Percentiles rank a stretch among this genome's conserved stretches.
Evolutionary conservation across 2,329 filamentous ascomycete species (phyloP).

Genomic region (Aspergillus thermomutatus): DNA sequence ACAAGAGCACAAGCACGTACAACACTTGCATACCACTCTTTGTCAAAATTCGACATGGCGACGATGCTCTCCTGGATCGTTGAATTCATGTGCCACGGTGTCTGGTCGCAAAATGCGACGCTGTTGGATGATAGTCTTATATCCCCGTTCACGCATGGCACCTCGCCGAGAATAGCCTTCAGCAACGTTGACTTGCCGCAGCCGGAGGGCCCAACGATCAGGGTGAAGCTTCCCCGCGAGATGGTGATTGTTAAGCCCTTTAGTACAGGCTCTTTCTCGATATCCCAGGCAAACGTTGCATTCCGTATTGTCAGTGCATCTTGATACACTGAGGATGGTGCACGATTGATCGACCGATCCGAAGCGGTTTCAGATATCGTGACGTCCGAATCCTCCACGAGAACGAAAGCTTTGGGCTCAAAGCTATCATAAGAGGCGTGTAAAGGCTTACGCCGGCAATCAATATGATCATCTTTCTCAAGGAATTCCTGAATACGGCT

Average conservation of each 20-base stretch:
- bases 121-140: slow-evolving; percentile 29
- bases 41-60: slow-evolving; percentile 35
- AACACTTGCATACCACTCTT: slow-evolving; percentile 37
- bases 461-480: slow-evolving; percentile 28
- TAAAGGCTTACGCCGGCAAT: slow-evolving; percentile 18
- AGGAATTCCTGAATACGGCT: slow-evolving; percentile 47
- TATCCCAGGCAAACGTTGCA: slow-evolving; percentile 48
- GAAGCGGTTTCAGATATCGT: slow-evolving; percentile 21
- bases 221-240: slow-evolving; percentile 43
- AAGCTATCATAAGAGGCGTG: slow-evolving; percentile 13
- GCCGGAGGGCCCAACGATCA: slow-evolving; percentile 51
- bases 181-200: slow-evolving; percentile 53
- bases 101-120: slow-evolving; percentile 42
- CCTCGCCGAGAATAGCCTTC: slow-evolving; percentile 45
- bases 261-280: slow-evolving; percentile 39
- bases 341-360: slow-evolving; percentile 19
- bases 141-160: slow-evolving; percentile 32
- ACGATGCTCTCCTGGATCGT: slow-evolving; percentile 41
- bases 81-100: slow-evolving; percentile 41
- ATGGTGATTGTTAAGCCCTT: slow-evolving; percentile 41
- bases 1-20: slow-evolving; percentile 36
- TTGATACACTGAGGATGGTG: slow-evolving; percentile 7
- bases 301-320: slow-evolving; percentile 42
- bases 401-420: slow-evolving; percentile 15
- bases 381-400: slow-evolving; percentile 22